Conservation (phyloP, 306 rosid species). For the Potentilla sterilis region DNA sequence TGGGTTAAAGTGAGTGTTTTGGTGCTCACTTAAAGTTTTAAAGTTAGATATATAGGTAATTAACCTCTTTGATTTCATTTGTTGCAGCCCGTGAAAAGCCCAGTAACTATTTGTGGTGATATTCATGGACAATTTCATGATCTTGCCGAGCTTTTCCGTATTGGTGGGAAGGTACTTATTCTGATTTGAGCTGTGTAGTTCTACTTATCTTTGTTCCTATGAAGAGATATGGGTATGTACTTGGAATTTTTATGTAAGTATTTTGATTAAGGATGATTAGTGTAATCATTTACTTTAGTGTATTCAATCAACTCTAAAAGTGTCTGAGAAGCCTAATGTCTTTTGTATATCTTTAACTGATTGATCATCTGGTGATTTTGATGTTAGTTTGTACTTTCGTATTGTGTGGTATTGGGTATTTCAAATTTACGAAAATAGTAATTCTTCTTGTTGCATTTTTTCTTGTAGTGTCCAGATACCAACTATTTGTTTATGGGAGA, state of each 20-base stretch:
- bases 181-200: slow-evolving; percentile 18
- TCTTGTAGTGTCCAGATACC: slow-evolving; percentile 94
- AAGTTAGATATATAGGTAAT: not conserved
- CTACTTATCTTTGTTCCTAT: not conserved
- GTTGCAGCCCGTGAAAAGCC: slow-evolving; percentile 92
- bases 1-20: not conserved
- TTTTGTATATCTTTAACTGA: not conserved
- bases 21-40: not conserved
- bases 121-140: slow-evolving; percentile 98
- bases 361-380: not conserved
- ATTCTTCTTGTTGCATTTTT: slow-evolving; percentile 33
- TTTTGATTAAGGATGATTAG: not conserved
- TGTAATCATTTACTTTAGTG: not conserved
- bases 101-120: slow-evolving; percentile 95
- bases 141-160: slow-evolving; percentile 96
- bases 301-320: not conserved
- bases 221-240: not conserved
- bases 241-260: not conserved
- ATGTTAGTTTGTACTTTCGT: not conserved
- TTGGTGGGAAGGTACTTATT: slow-evolving; percentile 86
- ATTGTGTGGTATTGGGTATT: slow-evolving; percentile 10
- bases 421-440: slow-evolving; percentile 5
- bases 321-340: not conserved
- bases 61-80: slow-evolving; percentile 21
- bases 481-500: slow-evolving; percentile 98